phyloP scores from a whole-genome alignment of 805 yeast genomes.

The Sporopachydermia lactativora region DNA sequence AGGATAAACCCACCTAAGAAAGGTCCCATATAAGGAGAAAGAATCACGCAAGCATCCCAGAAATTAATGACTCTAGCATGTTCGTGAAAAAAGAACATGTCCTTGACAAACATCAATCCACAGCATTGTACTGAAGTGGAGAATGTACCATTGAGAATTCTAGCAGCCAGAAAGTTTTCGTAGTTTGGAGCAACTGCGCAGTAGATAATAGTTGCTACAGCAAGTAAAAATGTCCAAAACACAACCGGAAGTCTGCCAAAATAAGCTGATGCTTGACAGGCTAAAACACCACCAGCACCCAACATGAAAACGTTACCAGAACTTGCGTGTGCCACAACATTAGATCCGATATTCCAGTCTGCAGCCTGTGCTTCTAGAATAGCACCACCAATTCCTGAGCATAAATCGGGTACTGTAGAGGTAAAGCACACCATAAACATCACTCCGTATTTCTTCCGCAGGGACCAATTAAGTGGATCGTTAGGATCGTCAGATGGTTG shows the following conservation, averaged over 20 bases:
- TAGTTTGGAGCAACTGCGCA: slow-evolving; percentile 1
- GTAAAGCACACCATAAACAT: not conserved
- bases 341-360: not conserved
- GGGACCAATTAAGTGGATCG: slow-evolving; percentile 24
- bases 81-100: not conserved
- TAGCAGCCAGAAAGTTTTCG: not conserved
- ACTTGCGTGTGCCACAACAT: not conserved
- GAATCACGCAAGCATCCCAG: not conserved
- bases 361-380: not conserved
- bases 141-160: slow-evolving; percentile 1
- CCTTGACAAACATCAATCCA: not conserved
- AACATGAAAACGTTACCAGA: not conserved
- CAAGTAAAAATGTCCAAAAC: not conserved
- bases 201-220: not conserved
- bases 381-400: slow-evolving; percentile 1
- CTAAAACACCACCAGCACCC: slow-evolving; percentile 1
- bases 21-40: not conserved
- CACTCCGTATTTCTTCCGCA: slow-evolving; percentile 9
- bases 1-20: slow-evolving; percentile 1
- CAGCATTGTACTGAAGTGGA: not conserved
- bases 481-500: slow-evolving; percentile 25
- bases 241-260: slow-evolving; percentile 1
- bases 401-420: not conserved
- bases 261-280: not conserved
- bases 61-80: not conserved